Base-by-base conservation (phyloP, 306 rosid species). In the Pyrus communis region DNA sequence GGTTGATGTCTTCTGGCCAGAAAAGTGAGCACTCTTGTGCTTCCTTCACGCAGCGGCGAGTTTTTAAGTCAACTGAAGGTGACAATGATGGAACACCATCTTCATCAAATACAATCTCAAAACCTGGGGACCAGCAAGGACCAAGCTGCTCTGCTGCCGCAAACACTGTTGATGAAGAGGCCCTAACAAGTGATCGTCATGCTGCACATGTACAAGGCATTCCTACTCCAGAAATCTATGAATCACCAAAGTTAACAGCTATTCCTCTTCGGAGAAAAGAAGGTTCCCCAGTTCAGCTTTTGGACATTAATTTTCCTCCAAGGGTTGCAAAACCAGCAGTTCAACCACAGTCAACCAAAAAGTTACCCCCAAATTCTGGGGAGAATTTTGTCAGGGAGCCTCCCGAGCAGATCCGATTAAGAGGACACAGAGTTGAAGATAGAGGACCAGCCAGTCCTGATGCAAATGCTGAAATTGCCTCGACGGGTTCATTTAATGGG, bases 191-290 rank as follows among this genome's bases (percentile, higher is more conserved):
- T 31, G 86, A 87, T 73, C 80, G 82, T 11, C 89, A 78, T 63
- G 81, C 85, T 27, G 83, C 83, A 69, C 93, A 86, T 82, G 80
- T 86, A n/a, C 98, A 89, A 67, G 99, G 99, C 60, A 93, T 96
- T 84, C 98, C 96, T 64, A 93, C 98, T 63, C 99, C 99, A 18
- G 99, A 96, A 85, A 92, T 96, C 78, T 96, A 91, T 23, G 99
- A 93, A 86, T 89, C 99, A 5, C 99, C 97, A 1, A 89, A 89
- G 82, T 79, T 93, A 78, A 96, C 90, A 73, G 68, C 98, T 17
- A 76, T 74, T 61, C 97, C 98, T 45, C 73, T 92, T 46, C 78
- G 88, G 80, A 89, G 79, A 78, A 89, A 82, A 69, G 91, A 88
- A 81, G 84, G 67, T 59, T 69, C 78, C 21, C 91, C 79, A 31